These are phyloP conservation scores for Rhodosporidiobolus odoratus DNA, from an alignment of 768 basidiomycete species.

Conservation along the genomic window DNA sequence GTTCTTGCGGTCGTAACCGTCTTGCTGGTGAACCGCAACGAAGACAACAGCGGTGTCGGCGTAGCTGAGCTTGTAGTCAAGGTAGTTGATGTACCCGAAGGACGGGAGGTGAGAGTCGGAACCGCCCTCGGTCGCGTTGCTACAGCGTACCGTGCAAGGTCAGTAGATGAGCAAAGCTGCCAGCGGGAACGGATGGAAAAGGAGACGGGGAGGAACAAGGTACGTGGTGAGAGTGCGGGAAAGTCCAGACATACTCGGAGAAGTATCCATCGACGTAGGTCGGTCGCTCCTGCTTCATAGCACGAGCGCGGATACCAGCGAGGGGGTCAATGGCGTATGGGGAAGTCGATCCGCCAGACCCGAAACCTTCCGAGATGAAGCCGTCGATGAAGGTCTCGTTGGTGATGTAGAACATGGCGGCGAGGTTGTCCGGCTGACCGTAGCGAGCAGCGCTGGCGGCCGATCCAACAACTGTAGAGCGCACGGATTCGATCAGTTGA, in stretches of 20 bases:
- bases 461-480: conserved; percentile 8
- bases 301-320: conserved; percentile 42
- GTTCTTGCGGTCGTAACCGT: conserved; percentile 37
- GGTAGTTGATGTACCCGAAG: conserved; percentile 7
- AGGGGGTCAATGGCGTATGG: conserved; percentile 45
- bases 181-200: too few relatives aligned
- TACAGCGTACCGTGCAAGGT: too few relatives aligned
- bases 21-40: conserved; percentile 22
- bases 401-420: neutral
- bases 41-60: conserved; percentile 32
- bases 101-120: neutral
- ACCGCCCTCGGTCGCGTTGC: conserved; percentile 14
- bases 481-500: neutral
- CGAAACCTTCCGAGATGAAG: conserved; percentile 41
- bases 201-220: neutral
- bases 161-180: too few relatives aligned
- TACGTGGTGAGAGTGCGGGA: too few relatives aligned
- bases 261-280: conserved; percentile 29
- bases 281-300: conserved; percentile 29
- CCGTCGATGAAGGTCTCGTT: neutral
- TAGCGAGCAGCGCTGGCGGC: conserved; percentile 37
- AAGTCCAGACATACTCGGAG: conserved; percentile 11
- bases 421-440: conserved; percentile 20
- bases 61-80: conserved; percentile 25
- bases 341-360: conserved; percentile 43